Base-by-base conservation (phyloP, 139 green algal species). In the Zygnema circumcarinatum region DNA sequence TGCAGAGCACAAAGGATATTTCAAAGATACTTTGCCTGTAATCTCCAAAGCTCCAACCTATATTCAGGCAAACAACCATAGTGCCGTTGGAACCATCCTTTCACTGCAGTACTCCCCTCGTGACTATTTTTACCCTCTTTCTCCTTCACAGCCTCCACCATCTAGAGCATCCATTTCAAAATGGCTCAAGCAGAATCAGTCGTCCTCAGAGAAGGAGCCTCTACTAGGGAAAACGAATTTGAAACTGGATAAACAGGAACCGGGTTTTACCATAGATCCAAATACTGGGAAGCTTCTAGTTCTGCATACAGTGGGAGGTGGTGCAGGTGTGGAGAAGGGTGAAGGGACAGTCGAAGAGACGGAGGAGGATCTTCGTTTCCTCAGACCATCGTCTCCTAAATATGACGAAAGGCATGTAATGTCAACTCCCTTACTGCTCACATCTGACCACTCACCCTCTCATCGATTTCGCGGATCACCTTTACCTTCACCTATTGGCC, bases 401-500 rank as follows among this genome's bases (percentile, higher is more conserved):
- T 98, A 98, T 84, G 95, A 98, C 56, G 95, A 99, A 92, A 40
- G 81, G 89, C 40, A 93, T 89, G 3, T 95, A 89, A 81, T 98
- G 96, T 84, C 62, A 56, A 52, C 72, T 62, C 41, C 31, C 47
- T 32, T 80, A 35, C 7, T 62, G 7, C 47, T 62, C 47, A 25
- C 47, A 7, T 62, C 47, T 62, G 47, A 62, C 47, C 47, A 16
- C 16, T 62, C 7, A 25, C 16, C 47, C 16, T 25, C 47, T 62
- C 47, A n/a, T n/a, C n/a, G n/a, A n/a, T n/a, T n/a, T n/a, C n/a
- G n/a, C n/a, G n/a, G n/a, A n/a, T n/a, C n/a, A n/a, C n/a, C n/a
- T n/a, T n/a, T n/a, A n/a, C n/a, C n/a, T n/a, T n/a, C n/a, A n/a
- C n/a, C n/a, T n/a, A n/a, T n/a, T n/a, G n/a, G n/a, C n/a, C n/a